phyloP scores from a whole-genome alignment of 148 eudicot species.

The Cornus kousa region DNA sequence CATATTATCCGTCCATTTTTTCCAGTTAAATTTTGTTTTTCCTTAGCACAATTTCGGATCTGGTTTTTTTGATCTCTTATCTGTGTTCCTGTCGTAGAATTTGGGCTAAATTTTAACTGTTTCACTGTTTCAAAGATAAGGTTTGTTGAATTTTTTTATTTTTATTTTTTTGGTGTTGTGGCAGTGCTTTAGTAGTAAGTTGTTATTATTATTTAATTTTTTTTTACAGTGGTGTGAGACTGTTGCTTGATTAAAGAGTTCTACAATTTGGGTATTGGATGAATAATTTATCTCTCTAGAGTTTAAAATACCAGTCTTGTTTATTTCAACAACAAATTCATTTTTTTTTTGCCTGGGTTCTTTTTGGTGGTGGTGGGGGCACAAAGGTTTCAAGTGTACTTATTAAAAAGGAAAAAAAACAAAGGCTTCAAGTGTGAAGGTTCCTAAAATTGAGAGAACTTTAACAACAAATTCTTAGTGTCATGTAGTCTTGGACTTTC shows the following conservation, averaged over 20 bases:
- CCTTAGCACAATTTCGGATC: neutral
- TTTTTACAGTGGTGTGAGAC: no score
- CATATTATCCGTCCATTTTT: neutral
- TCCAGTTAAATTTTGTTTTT: neutral
- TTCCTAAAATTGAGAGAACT: no score
- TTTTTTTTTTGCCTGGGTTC: neutral
- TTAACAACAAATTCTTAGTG: neutral
- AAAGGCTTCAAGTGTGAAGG: no score
- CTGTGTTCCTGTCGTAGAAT: neutral
- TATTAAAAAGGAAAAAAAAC: no score
- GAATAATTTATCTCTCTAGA: neutral
- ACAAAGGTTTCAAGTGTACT: no score
- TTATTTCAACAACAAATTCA: no score
- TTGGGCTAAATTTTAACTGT: neutral
- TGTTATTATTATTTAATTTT: no score
- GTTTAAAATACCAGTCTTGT: neutral
- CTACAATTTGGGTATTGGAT: neutral
- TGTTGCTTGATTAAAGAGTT: no score
- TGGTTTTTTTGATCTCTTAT: neutral
- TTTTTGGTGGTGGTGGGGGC: neutral
- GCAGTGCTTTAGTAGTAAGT: neutral
- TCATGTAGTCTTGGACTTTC: neutral
- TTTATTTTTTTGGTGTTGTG: neutral
- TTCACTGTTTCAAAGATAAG: neutral
- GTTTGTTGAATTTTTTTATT: constrained; percentile 5